phyloP scores from a whole-genome alignment of 2,329 filamentous ascomycete genomes.

The Nemania sp. region DNA sequence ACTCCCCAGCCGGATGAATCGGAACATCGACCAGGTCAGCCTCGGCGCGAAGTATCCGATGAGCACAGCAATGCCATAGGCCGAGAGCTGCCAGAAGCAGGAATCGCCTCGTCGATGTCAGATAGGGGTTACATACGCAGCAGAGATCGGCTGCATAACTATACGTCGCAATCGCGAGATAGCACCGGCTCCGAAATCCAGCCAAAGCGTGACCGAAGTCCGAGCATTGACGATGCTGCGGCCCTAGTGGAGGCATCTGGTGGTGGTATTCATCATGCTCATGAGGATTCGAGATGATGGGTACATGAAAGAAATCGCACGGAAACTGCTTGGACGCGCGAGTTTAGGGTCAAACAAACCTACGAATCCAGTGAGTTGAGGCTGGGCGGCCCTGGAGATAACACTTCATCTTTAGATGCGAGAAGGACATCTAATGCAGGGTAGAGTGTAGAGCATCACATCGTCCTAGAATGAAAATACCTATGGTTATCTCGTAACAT shows the following conservation, averaged over 20 bases:
- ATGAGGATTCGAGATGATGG: not conserved
- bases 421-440: not conserved
- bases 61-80: constrained; percentile 46
- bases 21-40: constrained; percentile 29
- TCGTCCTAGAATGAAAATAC: constrained; percentile 22
- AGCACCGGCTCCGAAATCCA: not conserved
- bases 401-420: constrained; percentile 6
- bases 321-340: not conserved
- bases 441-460: constrained; percentile 15
- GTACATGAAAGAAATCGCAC: not conserved
- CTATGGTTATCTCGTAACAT: constrained; percentile 2
- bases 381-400: not conserved
- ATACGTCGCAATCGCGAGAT: constrained; percentile 18
- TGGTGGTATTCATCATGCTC: not conserved
- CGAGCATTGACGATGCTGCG: constrained; percentile 22
- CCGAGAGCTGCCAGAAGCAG: constrained; percentile 45
- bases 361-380: constrained; percentile 11
- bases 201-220: not conserved
- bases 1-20: constrained; percentile 25
- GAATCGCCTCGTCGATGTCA: constrained; percentile 30
- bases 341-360: constrained; percentile 9
- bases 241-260: constrained; percentile 22
- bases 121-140: constrained; percentile 23
- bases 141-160: constrained; percentile 20
- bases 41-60: constrained; percentile 31